A percentile compares a stretch with the other conserved stretches of the same genome.
Evolutionary conservation across 805 yeast species (phyloP).

Genomic region (Debaryomyces maramus): DNA sequence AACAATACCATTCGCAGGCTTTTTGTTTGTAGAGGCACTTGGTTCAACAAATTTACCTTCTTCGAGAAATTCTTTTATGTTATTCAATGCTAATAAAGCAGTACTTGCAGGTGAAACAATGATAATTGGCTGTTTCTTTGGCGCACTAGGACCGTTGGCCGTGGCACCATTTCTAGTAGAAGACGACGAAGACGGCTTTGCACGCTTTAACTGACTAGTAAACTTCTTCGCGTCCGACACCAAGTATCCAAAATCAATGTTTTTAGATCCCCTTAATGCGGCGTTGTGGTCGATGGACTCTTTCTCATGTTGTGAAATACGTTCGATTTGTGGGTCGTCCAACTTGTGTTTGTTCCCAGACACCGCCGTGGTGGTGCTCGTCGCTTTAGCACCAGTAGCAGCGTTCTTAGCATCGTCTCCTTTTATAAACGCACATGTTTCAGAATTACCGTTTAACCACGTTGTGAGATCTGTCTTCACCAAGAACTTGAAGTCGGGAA

Average conservation of each 20-base stretch:
- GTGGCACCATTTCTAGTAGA: constrained; percentile 8
- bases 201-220: constrained; percentile 48
- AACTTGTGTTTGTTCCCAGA: constrained; percentile 24
- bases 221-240: constrained; percentile 65
- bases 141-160: constrained; percentile 8
- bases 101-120: constrained; percentile 48
- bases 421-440: constrained; percentile 51
- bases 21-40: constrained; percentile 26
- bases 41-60: constrained; percentile 68
- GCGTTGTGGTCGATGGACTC: constrained; percentile 59
- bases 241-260: constrained; percentile 65
- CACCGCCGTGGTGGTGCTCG: constrained; percentile 2
- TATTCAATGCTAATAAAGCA: constrained; percentile 38
- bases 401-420: constrained; percentile 17
- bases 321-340: constrained; percentile 51
- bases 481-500: constrained; percentile 74
- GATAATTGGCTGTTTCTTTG: constrained; percentile 43
- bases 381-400: constrained; percentile 3
- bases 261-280: constrained; percentile 63
- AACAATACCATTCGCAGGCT: constrained; percentile 39
- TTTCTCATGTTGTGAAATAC: constrained; percentile 48
- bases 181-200: constrained; percentile 12
- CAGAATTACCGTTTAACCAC: constrained; percentile 74
- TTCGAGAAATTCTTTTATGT: constrained; percentile 54
- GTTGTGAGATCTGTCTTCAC: constrained; percentile 82